A percentile compares a stretch with the other conserved stretches of the same genome.
Evolutionary conservation across 441 rosid genomes (phyloP).

Genomic region (Gossypium davidsonii): DNA sequence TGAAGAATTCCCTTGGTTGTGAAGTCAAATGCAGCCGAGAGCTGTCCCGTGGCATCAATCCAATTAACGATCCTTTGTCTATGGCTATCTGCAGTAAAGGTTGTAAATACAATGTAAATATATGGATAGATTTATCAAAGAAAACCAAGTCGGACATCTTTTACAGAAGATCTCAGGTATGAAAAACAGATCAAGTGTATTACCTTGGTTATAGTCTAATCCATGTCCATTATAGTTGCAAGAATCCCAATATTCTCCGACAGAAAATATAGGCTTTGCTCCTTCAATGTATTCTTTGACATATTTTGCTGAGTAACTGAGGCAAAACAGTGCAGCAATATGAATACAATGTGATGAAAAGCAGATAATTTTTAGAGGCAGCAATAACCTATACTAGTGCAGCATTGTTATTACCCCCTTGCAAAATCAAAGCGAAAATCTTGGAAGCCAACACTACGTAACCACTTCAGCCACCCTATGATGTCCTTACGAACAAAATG

Average conservation of each 20-base stretch:
- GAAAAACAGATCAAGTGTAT: constrained; percentile 7
- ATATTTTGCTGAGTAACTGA: constrained; percentile 66
- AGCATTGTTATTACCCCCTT: constrained; percentile 49
- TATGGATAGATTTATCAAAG: neutral
- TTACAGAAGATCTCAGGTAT: neutral
- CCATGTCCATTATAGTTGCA: constrained; percentile 59
- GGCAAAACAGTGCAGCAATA: constrained; percentile 14
- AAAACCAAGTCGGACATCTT: neutral
- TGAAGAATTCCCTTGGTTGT: constrained; percentile 88
- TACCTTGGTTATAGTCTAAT: constrained; percentile 85
- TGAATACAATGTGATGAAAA: constrained; percentile 8
- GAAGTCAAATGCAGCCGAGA: constrained; percentile 86
- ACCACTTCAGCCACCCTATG: constrained; percentile 68
- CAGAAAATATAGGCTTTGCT: constrained; percentile 72
- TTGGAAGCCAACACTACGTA: constrained; percentile 65
- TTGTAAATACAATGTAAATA: constrained; percentile 5
- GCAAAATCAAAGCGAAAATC: constrained; percentile 94
- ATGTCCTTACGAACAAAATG: constrained; percentile 81
- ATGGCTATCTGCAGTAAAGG: constrained; percentile 58
- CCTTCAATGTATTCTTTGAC: constrained; percentile 83
- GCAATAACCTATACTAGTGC: neutral
- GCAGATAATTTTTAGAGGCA: constrained; percentile 5
- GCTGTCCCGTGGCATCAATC: constrained; percentile 76
- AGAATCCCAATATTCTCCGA: constrained; percentile 92
- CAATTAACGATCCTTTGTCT: constrained; percentile 74